Base-by-base conservation (phyloP, 345 rosid genomes). In the Kandelia obovata region DNA sequence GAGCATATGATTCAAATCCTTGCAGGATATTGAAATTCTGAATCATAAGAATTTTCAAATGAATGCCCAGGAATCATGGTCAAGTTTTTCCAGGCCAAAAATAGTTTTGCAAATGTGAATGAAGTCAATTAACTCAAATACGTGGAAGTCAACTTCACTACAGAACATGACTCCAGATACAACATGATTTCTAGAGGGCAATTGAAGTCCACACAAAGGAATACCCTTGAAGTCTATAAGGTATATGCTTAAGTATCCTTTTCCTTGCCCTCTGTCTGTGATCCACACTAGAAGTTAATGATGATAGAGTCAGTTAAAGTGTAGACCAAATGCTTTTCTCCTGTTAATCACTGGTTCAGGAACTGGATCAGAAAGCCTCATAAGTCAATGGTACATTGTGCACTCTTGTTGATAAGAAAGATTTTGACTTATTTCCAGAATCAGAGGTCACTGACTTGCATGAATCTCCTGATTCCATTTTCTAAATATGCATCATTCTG, bases 361-460 rank as follows among this genome's bases (percentile, higher is more conserved):
- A 11, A 65, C 51, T n/a, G 23, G 19, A 66, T 39, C 71, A 28
- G 37, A 0, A 32, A 55, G 61, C 63, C 67, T 55, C n/a, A 56
- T 13, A 20, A 8, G 37, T 37, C 52, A 55, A 35, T 26, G 20
- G 4, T 52, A 20, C 52, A 1, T 43, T 11, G 49, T 27, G 27
- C 17, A 28, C 16, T 17, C 55, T 43, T 11, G 49, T 27, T 51
- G 16, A 46, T 32, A 23, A 56, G 49, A 65, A 58, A 17, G 19
- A 23, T 43, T 43, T 25, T 6, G 47, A 30, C 26, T 26, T 10
- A 65, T 58, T 60, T 9, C 61, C 6, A 5, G 7, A 34, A 25
- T 58, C 60, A 51, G n/a, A 23, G 27, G 26, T 59, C 15, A 65
- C 30, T 31, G 21, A 47, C 20, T 11, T 17, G 30, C 25, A 53